These are phyloP conservation scores for Taphrina confusa DNA, from an alignment of 1,139 yeast genomes.

Conservation along the genomic window DNA sequence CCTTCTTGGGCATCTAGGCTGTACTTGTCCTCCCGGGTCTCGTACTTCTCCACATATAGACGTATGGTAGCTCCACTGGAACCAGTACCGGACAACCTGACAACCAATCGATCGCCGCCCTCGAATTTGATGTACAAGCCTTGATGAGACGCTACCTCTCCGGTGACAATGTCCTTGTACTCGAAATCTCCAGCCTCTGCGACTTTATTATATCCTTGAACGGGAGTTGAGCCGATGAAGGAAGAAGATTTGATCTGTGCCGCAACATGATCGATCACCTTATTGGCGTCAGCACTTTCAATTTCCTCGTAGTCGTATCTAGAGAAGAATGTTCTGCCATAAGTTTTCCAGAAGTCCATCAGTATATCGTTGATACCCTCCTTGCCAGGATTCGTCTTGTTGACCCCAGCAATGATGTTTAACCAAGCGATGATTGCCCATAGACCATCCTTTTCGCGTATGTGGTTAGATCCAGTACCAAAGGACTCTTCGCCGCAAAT, in stretches of 20 bases:
- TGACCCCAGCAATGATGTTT: slow-evolving; percentile 82
- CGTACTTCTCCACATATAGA: slow-evolving; percentile 83
- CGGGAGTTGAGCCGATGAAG: slow-evolving; percentile 54
- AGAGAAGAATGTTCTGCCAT: slow-evolving; percentile 97
- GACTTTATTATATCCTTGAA: slow-evolving; percentile 53
- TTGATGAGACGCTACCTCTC: slow-evolving; percentile 85
- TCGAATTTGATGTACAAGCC: slow-evolving; percentile 82
- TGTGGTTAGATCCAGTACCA: slow-evolving; percentile 96
- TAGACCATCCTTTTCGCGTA: slow-evolving; percentile 95
- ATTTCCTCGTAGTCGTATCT: slow-evolving; percentile 93
- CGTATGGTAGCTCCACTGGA: slow-evolving; percentile 97
- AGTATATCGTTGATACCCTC: slow-evolving; percentile 79
- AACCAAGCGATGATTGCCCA: slow-evolving; percentile 99
- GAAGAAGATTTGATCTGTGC: slow-evolving; percentile 48
- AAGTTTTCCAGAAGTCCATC: slow-evolving; percentile 81
- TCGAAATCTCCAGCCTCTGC: slow-evolving; percentile 83
- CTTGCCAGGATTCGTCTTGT: slow-evolving; percentile 54
- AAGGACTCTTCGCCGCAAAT: slow-evolving; percentile 98
- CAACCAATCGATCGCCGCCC: slow-evolving; percentile 82
- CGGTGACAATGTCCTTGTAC: slow-evolving; percentile 88
- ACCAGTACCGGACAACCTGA: slow-evolving; percentile 95
- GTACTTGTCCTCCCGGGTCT: slow-evolving; percentile 57
- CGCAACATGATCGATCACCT: slow-evolving; percentile 63
- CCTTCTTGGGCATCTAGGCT: slow-evolving; percentile 64
- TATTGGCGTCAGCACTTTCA: slow-evolving; percentile 69